phyloP scores from a whole-genome alignment of 441 rosid species.

The Raphanus hybrid region DNA sequence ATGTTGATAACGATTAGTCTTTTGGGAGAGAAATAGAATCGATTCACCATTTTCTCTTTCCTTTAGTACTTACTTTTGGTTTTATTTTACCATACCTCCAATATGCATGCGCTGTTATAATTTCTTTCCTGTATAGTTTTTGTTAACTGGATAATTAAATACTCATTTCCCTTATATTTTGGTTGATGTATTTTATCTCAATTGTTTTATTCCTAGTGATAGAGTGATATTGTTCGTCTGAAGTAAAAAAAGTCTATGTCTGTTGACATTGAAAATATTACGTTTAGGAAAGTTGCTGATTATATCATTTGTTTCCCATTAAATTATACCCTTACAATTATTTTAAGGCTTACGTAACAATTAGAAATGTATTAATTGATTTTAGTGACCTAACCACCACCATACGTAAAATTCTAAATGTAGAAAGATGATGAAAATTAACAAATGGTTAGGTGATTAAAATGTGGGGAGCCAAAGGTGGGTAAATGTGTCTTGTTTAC shows the following conservation, averaged over 20 bases:
- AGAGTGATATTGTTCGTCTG: conserved; percentile 3
- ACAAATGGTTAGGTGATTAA: conserved; percentile 16
- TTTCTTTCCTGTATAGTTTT: not conserved
- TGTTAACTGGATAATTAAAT: not conserved
- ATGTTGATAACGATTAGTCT: too few species aligned
- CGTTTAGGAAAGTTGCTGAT: not conserved
- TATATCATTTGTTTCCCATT: not conserved
- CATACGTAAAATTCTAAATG: not conserved
- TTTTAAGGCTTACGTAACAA: not conserved
- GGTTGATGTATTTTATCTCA: not conserved
- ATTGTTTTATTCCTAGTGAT: not conserved
- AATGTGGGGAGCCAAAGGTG: conserved; percentile 23
- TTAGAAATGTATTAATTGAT: not conserved
- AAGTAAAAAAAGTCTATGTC: not conserved
- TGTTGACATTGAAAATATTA: not conserved
- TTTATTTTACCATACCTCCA: too few species aligned
- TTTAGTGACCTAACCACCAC: not conserved
- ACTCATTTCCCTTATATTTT: not conserved
- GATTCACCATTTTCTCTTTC: too few species aligned
- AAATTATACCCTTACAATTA: not conserved
- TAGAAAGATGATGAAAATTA: not conserved
- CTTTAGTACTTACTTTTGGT: too few species aligned
- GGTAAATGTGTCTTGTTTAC: conserved; percentile 30
- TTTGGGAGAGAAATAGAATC: too few species aligned
- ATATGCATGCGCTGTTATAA: too few species aligned